Base-by-base conservation (phyloP, 768 basidiomycete genomes). In the Serpula lacrymans region DNA sequence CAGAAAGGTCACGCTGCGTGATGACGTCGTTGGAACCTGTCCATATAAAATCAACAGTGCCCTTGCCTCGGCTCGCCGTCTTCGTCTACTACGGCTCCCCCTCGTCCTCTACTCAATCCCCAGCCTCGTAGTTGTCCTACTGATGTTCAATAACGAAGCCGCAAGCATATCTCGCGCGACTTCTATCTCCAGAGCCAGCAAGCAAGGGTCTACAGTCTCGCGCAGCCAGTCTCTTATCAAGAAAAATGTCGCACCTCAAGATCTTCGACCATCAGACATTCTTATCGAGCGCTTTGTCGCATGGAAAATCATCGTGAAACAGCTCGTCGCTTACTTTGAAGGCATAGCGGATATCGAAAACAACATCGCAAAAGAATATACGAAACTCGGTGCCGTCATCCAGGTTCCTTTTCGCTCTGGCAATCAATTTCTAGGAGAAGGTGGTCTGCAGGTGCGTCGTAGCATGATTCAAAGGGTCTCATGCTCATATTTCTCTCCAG, bases 341-440 rank as follows among this genome's bases (percentile, higher is more conserved):
- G 79, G 81, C 42, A 71, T 82, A 43, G 82, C 82, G 17, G 94
- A 97, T 59, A 95, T 97, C 45, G 87, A 99, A 68, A 90, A 89
- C 63, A 94, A 94, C 61, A 86, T 90, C 5, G 92, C 94, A 10
- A 80, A 81, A 46, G 95, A 98, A 64, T 76, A 97, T 56, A 88
- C 85, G 5, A 94, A 95, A 61, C 81, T 99, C 31, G 88, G 88
- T 8, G 91, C 84, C 2, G 90, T 98, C 46, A 95, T 99, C 45
- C 95, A 99, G 61, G 95, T 98, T 0, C 96, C 96, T 0, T 98
- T 99, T 70, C 72, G 85, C 25, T 78, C 89, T 3, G 94, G 93
- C 6, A 95, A 96, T 65, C 95, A 98, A 69, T 99, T 99, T 59
- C 72, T 99, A 4, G 96, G 96, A n/a, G 93, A 98, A 62, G 90